phyloP scores from a whole-genome alignment of 495 filamentous ascomycete species.

The Cairneyella variabilis region DNA sequence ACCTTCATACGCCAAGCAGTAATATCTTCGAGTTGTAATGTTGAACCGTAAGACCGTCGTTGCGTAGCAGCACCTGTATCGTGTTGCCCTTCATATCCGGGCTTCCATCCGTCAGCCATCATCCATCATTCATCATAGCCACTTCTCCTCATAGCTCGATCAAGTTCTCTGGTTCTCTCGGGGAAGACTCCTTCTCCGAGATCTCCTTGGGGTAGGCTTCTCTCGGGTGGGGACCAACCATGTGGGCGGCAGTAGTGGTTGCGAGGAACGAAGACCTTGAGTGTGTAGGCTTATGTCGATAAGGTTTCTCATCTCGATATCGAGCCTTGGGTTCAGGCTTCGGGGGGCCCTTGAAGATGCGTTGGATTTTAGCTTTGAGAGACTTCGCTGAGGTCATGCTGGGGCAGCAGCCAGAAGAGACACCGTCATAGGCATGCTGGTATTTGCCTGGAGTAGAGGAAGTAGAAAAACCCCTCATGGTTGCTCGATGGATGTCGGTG shows the following conservation, averaged over 20 bases:
- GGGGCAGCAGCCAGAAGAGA: no score
- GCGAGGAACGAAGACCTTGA: slow-evolving; percentile 37
- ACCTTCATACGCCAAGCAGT: no score
- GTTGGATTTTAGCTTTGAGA: not conserved
- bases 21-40: no score
- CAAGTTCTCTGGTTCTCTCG: no score
- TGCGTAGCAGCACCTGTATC: no score
- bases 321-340: not conserved
- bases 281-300: slow-evolving; percentile 37
- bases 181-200: no score
- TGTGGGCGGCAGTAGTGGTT: slow-evolving; percentile 35
- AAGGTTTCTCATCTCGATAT: slow-evolving; percentile 23
- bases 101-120: no score
- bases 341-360: not conserved
- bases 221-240: slow-evolving; percentile 18
- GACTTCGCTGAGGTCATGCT: not conserved
- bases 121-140: no score
- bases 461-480: not conserved
- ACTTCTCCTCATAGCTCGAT: no score
- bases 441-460: not conserved
- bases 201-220: not conserved
- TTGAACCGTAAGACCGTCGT: no score
- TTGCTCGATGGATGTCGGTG: not conserved
- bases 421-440: no score
- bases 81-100: no score